Percentiles rank a stretch among this genome's conserved stretches.
Evolutionary conservation across 257 asterid species (phyloP).

Genomic region (Solanum chmielewskii): DNA sequence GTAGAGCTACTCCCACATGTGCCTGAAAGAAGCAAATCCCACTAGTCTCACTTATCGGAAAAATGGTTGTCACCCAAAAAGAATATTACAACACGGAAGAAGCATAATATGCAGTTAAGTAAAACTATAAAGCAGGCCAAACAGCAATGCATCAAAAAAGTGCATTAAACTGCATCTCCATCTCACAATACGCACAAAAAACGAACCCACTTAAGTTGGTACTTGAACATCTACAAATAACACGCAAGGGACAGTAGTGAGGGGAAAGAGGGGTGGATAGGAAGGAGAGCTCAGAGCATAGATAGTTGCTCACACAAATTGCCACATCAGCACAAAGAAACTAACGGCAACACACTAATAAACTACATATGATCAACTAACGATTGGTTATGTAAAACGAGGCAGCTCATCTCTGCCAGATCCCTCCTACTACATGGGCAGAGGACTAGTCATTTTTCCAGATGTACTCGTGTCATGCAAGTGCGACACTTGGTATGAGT

Average conservation of each 20-base stretch:
- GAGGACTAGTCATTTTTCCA: not conserved
- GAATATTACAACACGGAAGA: not conserved
- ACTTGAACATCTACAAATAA: too few relatives aligned
- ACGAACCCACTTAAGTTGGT: too few relatives aligned
- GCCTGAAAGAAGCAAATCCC: constrained; percentile 42
- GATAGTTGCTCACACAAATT: not conserved
- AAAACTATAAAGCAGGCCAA: not conserved
- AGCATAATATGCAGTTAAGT: not conserved
- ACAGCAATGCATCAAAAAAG: not conserved
- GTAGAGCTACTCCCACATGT: constrained; percentile 87
- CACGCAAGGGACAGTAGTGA: not conserved
- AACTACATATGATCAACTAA: not conserved
- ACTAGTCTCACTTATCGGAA: not conserved
- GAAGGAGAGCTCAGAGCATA: not conserved
- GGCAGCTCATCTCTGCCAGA: not conserved
- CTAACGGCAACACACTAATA: not conserved
- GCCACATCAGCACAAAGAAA: not conserved
- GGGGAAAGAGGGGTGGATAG: not conserved
- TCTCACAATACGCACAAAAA: not conserved
- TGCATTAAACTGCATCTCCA: not conserved
- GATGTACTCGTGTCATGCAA: not conserved
- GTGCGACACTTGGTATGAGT: not conserved
- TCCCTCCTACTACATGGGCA: not conserved
- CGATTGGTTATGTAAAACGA: not conserved
- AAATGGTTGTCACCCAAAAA: not conserved